Base-by-base conservation (phyloP, 192 early-diverging fungal genomes). In the Backusella sp. region DNA sequence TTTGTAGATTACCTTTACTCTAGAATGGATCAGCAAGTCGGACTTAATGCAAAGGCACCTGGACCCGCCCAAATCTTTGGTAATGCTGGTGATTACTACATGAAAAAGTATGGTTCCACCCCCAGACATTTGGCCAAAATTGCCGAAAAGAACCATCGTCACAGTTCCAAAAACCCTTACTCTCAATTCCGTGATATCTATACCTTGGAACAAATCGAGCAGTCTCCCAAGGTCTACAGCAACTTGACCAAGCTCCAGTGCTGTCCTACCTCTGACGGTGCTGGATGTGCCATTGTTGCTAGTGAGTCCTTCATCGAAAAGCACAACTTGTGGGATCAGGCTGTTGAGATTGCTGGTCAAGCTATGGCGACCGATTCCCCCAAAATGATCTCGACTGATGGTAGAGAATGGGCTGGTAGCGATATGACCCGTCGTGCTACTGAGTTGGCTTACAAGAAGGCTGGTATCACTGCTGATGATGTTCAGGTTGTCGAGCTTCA, bases 281-380 rank as follows among this genome's bases (percentile, higher is more conserved):
- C 90, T 42, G 91, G 84, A 17, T 89, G 88, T 74, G 90, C 76
- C 26, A 86, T 93, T 71, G 62, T 93, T 34, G 87, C 87, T 23
- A 91, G 87, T 4, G 91, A 92, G 73, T 83, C 79, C 44, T 93
- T 92, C 77, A 90, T 93, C 11, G 62, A 53, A 26, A 84, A 91
- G 67, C 79, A 93, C 78, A 79, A 81, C 66, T 76, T 93, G 15
- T 78, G 78, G 76, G 82, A 84, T 36, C 92, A 92, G 76, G 91
- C 90, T n/a, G 81, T 92, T 7, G 91, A 92, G 79, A 83, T 93
- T 44, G 87, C 83, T 56, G 89, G 87, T 23, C 91, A 92, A 75
- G 76, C 79, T 41, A 88, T 93, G 87, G 91, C 91, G 66, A 93
- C 92, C n/a, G 92, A 93, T 73, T 92, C 91, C 9, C 85, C 86